Conservation (phyloP, 1,284 basidiomycete species). For the Trametes pubescens region DNA sequence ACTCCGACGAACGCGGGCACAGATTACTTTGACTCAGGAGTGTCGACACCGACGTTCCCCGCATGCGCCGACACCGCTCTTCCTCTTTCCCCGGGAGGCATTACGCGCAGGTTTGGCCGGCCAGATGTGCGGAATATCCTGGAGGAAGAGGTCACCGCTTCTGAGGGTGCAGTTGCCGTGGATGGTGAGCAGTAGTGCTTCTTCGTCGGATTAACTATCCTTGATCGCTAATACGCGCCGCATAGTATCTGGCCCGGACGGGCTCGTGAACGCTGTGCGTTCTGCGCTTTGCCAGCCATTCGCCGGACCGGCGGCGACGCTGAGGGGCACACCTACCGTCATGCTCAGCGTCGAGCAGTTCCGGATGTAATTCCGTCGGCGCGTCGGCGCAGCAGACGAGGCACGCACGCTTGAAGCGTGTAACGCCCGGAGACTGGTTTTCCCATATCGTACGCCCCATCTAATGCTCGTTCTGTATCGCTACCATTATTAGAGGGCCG, state of each 20-base stretch:
- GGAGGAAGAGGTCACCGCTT: slow-evolving; percentile 25
- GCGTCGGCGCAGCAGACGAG: not conserved
- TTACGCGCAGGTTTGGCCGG: slow-evolving; percentile 13
- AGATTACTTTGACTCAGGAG: slow-evolving; percentile 7
- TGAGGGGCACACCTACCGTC: slow-evolving; percentile 29
- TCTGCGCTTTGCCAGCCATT: slow-evolving; percentile 26
- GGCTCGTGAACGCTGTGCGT: slow-evolving; percentile 26
- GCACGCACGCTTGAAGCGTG: not conserved
- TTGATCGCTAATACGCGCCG: not conserved
- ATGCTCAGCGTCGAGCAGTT: slow-evolving; percentile 35
- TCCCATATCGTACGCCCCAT: not conserved
- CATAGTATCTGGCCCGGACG: slow-evolving; percentile 31
- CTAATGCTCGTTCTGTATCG: not conserved
- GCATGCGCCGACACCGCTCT: slow-evolving; percentile 3
- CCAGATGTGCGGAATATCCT: slow-evolving; percentile 29
- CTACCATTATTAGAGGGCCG: slow-evolving; percentile 1
- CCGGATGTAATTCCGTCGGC: slow-evolving; percentile 20
- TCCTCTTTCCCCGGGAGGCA: not conserved
- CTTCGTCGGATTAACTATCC: not conserved
- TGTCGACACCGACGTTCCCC: slow-evolving; percentile 10
- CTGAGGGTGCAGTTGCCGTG: slow-evolving; percentile 29
- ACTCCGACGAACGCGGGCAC: slow-evolving; percentile 16
- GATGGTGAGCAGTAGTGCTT: slow-evolving; percentile 24
- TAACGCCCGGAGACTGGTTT: not conserved
- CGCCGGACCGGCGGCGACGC: slow-evolving; percentile 22